phyloP scores from a whole-genome alignment of 768 basidiomycete species.

The Pulveroboletus sp. region DNA sequence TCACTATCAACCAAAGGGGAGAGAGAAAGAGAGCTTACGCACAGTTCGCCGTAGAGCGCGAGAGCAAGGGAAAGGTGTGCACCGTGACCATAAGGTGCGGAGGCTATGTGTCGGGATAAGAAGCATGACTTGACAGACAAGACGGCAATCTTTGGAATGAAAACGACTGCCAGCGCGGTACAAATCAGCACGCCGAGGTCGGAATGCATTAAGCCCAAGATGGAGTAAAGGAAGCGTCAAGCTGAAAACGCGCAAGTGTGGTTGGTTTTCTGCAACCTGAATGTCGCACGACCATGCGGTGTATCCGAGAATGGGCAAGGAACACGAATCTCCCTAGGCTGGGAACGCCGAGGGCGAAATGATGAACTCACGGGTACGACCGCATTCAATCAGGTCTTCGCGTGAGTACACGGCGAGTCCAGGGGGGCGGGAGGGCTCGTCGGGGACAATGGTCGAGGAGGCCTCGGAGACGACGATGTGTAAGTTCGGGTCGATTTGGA shows the following conservation, averaged over 20 bases:
- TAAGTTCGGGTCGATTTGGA: conserved; percentile 47
- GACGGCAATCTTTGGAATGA: conserved; percentile 59
- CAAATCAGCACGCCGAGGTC: conserved; percentile 3
- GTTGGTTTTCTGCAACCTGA: conserved; percentile 1
- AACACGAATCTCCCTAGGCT: too few relatives aligned
- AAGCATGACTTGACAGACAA: conserved; percentile 59
- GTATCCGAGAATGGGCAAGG: neutral
- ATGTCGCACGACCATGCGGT: neutral
- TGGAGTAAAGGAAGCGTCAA: neutral
- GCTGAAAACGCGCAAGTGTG: neutral
- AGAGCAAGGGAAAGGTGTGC: conserved; percentile 60
- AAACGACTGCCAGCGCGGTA: conserved; percentile 46
- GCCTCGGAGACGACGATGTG: conserved; percentile 26
- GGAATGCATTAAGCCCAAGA: neutral
- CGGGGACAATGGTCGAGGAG: conserved; percentile 1
- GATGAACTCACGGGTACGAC: conserved; percentile 28
- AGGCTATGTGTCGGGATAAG: conserved; percentile 40
- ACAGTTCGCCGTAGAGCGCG: conserved; percentile 66
- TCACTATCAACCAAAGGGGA: neutral
- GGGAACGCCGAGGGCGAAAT: conserved; percentile 8
- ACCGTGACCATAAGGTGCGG: conserved; percentile 49
- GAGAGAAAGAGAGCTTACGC: conserved; percentile 23
- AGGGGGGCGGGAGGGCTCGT: conserved; percentile 10
- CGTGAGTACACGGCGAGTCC: conserved; percentile 24
- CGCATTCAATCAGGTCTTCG: conserved; percentile 20